These are phyloP conservation scores for Paecilomyces formosus DNA, from an alignment of 2,329 filamentous ascomycete genomes.

Conservation along the genomic window DNA sequence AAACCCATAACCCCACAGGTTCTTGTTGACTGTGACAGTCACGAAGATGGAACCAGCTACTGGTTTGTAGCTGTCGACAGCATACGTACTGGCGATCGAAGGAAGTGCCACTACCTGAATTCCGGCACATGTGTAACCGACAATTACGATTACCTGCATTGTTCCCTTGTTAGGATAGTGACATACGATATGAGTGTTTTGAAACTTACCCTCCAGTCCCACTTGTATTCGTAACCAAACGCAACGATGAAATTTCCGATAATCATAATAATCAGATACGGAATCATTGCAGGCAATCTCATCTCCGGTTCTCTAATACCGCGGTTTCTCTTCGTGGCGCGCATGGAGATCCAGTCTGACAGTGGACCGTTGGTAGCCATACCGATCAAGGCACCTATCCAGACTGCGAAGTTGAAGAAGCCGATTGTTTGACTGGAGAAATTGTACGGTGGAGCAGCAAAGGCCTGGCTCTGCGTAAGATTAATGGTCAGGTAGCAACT, in stretches of 20 bases:
- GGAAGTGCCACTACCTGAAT: conserved; percentile 56
- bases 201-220: conserved; percentile 44
- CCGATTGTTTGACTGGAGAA: conserved; percentile 44
- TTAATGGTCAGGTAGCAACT: conserved; percentile 54
- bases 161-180: not conserved
- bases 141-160: conserved; percentile 41
- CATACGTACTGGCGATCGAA: conserved; percentile 51
- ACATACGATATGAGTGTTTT: not conserved
- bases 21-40: conserved; percentile 57
- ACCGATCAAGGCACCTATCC: conserved; percentile 48
- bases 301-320: conserved; percentile 54
- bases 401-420: conserved; percentile 52
- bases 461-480: conserved; percentile 50
- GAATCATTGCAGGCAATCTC: conserved; percentile 50
- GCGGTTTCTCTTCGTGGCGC: conserved; percentile 45
- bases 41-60: conserved; percentile 55
- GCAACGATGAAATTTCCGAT: conserved; percentile 52
- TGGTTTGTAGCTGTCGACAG: conserved; percentile 58
- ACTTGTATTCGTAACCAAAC: conserved; percentile 46
- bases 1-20: conserved; percentile 56
- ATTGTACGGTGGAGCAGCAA: conserved; percentile 50
- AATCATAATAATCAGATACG: conserved; percentile 50
- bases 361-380: conserved; percentile 49
- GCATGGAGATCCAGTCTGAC: conserved; percentile 50
- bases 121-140: conserved; percentile 50